These are phyloP conservation scores for Diutina pseudorugosa DNA, from an alignment of 1,139 yeast genomes.

Conservation along the genomic window DNA sequence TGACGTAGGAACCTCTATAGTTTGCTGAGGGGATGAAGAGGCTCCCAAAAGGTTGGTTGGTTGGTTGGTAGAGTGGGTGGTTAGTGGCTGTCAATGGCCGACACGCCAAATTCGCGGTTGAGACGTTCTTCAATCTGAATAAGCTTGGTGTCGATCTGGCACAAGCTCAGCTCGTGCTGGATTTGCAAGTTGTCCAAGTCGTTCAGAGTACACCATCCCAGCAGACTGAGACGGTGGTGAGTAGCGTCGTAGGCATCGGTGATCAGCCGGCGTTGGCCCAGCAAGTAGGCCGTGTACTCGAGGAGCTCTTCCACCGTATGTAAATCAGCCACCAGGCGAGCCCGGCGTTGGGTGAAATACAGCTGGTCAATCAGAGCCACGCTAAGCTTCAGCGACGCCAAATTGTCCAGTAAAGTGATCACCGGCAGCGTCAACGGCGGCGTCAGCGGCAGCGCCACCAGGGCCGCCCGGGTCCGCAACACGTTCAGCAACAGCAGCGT, in stretches of 20 bases:
- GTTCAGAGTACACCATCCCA: slow-evolving; percentile 36
- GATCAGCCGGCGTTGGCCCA: slow-evolving; percentile 19
- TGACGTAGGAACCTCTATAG: background rate
- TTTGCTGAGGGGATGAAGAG: too few species aligned
- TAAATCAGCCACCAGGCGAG: slow-evolving; percentile 1
- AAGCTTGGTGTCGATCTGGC: slow-evolving; percentile 23
- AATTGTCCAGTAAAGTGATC: slow-evolving; percentile 29
- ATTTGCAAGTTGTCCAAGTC: slow-evolving; percentile 29
- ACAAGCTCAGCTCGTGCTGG: slow-evolving; percentile 21
- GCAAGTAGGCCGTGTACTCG: slow-evolving; percentile 20
- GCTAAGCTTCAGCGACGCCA: slow-evolving; percentile 17
- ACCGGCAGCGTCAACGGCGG: slow-evolving; percentile 29
- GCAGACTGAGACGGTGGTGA: slow-evolving; percentile 20
- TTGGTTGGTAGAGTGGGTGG: background rate
- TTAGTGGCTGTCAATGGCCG: slow-evolving; percentile 6
- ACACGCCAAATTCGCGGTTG: slow-evolving; percentile 16
- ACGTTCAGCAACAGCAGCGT: background rate
- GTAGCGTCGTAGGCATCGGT: slow-evolving; percentile 25
- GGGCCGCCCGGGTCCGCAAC: background rate
- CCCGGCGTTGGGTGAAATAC: slow-evolving; percentile 16
- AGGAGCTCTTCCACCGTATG: slow-evolving; percentile 20
- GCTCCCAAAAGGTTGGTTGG: too few species aligned
- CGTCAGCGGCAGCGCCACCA: slow-evolving; percentile 9
- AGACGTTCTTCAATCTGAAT: slow-evolving; percentile 20
- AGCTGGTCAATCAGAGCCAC: slow-evolving; percentile 24